phyloP scores from a whole-genome alignment of 148 eudicot species.

The Chenopodium album region DNA sequence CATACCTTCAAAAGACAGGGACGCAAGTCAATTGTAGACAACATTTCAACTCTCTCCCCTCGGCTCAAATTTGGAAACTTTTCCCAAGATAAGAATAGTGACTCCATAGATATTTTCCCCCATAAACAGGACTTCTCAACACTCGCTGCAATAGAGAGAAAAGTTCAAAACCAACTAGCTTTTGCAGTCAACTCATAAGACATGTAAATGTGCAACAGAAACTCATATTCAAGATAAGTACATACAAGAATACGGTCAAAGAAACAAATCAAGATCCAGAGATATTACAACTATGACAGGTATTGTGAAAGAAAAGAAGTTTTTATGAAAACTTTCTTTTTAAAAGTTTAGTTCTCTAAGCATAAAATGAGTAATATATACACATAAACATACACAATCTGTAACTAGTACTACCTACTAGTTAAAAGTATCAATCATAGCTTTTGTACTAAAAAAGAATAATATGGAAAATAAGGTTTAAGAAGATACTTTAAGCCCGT shows the following conservation, averaged over 20 bases:
- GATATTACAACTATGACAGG: not conserved
- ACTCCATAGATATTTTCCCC: constrained; percentile 79
- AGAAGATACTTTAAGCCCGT: not conserved
- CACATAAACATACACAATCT: not conserved
- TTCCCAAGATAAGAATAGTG: constrained; percentile 67
- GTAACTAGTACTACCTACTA: not conserved
- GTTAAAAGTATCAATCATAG: not conserved
- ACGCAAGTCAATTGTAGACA: constrained; percentile 64
- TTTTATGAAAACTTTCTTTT: not conserved
- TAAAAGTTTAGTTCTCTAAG: not conserved
- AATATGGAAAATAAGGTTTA: not conserved
- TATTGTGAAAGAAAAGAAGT: not conserved
- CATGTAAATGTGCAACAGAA: not conserved
- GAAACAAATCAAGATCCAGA: not conserved
- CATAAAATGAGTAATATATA: not conserved
- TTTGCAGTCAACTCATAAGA: not conserved
- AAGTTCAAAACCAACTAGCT: not conserved
- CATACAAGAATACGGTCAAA: not conserved
- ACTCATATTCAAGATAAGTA: not conserved
- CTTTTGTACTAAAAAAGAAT: too few species aligned
- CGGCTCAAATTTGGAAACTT: constrained; percentile 58
- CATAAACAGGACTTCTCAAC: constrained; percentile 62
- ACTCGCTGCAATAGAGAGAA: constrained; percentile 42
- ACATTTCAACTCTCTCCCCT: constrained; percentile 68
- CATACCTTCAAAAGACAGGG: constrained; percentile 74